A percentile compares a stretch with the other conserved stretches of the same genome.
Conservation (phyloP, 1,139 yeast genomes). For the Lodderomyces parapsilosis region DNA sequence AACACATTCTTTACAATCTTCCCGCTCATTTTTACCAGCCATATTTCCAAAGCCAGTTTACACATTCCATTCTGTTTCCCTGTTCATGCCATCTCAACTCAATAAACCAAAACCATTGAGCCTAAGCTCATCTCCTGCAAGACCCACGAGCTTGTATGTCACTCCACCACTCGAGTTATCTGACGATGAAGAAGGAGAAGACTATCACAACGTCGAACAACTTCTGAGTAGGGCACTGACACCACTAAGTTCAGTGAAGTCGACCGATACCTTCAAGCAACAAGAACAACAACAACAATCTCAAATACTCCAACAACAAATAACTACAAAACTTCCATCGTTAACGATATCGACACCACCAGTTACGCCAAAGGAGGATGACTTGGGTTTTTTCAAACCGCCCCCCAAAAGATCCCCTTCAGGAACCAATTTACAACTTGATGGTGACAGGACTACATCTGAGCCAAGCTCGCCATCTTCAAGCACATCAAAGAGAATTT, state of each 20-base stretch:
- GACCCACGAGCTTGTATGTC: conserved; percentile 21
- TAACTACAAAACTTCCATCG: not conserved
- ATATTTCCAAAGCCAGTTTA: no score
- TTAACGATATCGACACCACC: conserved; percentile 3
- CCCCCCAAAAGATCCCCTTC: not conserved
- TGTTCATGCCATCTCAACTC: not conserved
- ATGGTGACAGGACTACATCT: not conserved
- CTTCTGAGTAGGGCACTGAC: conserved; percentile 7
- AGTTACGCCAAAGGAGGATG: not conserved
- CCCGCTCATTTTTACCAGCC: no score
- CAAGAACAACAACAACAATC: conserved; percentile 1
- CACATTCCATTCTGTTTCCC: not conserved
- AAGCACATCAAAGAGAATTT: not conserved
- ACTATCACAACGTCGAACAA: not conserved
- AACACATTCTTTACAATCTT: no score
- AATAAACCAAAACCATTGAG: conserved; percentile 4
- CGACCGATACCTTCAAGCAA: not conserved
- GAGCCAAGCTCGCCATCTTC: not conserved
- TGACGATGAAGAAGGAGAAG: conserved; percentile 5
- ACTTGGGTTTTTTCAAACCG: not conserved
- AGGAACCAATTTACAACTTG: not conserved
- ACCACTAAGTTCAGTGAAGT: conserved; percentile 14
- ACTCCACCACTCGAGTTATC: conserved; percentile 20
- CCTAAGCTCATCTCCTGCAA: not conserved
- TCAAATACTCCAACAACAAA: not conserved